phyloP scores from a whole-genome alignment of 768 basidiomycete genomes.

The Tylopilus plumbeoviolaceoides region DNA sequence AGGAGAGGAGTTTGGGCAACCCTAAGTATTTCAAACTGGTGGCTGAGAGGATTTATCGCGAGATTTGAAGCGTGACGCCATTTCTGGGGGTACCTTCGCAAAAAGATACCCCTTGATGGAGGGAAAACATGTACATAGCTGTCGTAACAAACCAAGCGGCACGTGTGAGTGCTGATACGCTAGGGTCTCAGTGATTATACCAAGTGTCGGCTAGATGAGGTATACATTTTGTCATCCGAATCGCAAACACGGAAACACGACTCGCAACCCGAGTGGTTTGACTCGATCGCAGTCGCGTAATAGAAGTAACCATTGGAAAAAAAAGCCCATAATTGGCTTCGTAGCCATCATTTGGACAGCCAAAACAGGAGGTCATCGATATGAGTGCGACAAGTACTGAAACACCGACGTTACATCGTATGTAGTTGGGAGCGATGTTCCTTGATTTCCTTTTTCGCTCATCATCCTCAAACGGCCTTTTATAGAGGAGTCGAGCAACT shows the following conservation, averaged over 20 bases:
- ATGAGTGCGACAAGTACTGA: too few species aligned
- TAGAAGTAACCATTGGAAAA: not conserved
- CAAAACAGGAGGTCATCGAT: too few species aligned
- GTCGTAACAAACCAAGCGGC: conserved; percentile 10
- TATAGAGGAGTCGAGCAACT: too few species aligned
- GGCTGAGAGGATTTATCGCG: conserved; percentile 20
- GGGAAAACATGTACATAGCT: not conserved
- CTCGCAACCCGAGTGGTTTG: not conserved
- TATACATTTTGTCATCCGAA: not conserved
- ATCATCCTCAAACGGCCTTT: conserved; percentile 2
- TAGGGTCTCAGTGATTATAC: not conserved
- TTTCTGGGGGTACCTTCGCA: conserved; percentile 1
- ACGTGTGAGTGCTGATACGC: conserved; percentile 2
- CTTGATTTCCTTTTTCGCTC: not conserved
- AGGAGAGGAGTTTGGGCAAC: not conserved
- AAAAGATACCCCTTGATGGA: not conserved
- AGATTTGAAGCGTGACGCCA: conserved; percentile 2
- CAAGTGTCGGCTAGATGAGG: not conserved
- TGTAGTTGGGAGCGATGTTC: too few species aligned
- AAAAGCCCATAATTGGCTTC: not conserved
- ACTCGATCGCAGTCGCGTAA: not conserved
- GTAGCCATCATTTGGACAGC: too few species aligned
- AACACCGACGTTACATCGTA: not conserved
- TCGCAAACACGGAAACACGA: not conserved
- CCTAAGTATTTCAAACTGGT: conserved; percentile 24